phyloP scores from a whole-genome alignment of 176 grass and related monocot genomes.

The Cymbopogon citratus region DNA sequence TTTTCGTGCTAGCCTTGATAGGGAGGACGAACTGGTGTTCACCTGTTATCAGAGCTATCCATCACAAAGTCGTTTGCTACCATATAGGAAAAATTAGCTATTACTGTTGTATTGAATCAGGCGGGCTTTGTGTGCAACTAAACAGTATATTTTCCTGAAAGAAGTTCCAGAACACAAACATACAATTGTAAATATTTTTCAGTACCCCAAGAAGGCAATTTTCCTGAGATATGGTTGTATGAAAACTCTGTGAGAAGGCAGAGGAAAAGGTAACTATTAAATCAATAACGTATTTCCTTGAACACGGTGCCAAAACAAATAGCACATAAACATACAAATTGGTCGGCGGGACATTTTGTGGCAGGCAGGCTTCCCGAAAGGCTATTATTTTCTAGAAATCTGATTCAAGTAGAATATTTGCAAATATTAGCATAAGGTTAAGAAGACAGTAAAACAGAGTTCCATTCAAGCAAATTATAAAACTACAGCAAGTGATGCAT shows the following conservation, averaged over 20 bases:
- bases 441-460: background rate
- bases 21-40: background rate
- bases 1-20: background rate
- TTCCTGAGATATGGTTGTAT: slow-evolving; percentile 81
- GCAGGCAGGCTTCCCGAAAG: slow-evolving; percentile 57
- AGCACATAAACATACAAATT: slow-evolving; percentile 48
- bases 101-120: background rate
- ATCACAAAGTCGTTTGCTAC: slow-evolving; percentile 73
- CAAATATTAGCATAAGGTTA: background rate
- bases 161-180: slow-evolving; percentile 23
- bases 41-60: slow-evolving; percentile 65
- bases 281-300: background rate
- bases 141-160: background rate
- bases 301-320: background rate
- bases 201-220: slow-evolving; percentile 74
- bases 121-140: slow-evolving; percentile 17
- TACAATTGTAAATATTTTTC: slow-evolving; percentile 62
- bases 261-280: background rate
- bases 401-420: slow-evolving; percentile 29
- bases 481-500: slow-evolving; percentile 23
- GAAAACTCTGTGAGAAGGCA: slow-evolving; percentile 60
- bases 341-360: slow-evolving; percentile 36
- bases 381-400: slow-evolving; percentile 90
- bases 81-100: slow-evolving; percentile 41
- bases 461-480: background rate